Evolutionary conservation across 306 rosid genomes (phyloP).

Genomic region (Canavalia gladiata): DNA sequence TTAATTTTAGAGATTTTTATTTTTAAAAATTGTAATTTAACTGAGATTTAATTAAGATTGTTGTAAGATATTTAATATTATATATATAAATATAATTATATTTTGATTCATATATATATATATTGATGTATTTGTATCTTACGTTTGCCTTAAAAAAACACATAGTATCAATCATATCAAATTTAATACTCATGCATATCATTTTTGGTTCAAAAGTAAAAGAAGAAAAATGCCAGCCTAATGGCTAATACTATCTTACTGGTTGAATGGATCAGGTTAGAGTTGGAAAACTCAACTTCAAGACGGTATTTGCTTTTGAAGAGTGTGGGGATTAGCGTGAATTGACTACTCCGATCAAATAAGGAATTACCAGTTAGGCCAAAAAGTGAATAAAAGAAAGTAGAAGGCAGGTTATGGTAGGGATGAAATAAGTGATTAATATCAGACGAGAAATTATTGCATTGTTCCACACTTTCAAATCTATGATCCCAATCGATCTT

Average conservation of each 20-base stretch:
- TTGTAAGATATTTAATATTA: neutral
- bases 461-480: too few species aligned
- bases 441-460: too few species aligned
- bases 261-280: slow-evolving; percentile 1
- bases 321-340: too few species aligned
- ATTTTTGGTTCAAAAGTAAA: too few species aligned
- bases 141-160: neutral
- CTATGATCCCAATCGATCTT: too few species aligned
- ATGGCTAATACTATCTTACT: neutral
- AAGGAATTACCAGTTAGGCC: neutral
- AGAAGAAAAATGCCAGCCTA: neutral
- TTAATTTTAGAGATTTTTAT: neutral
- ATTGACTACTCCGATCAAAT: neutral
- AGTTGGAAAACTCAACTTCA: slow-evolving; percentile 26
- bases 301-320: neutral
- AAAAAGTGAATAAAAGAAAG: neutral
- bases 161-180: too few species aligned
- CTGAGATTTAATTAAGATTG: neutral
- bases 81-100: neutral
- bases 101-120: neutral
- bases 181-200: too few species aligned
- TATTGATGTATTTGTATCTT: neutral
- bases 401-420: neutral
- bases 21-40: neutral
- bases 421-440: neutral